These are phyloP conservation scores for Pythium brassicae DNA, from an alignment of 352 stramenopile species.

Conservation along the genomic window DNA sequence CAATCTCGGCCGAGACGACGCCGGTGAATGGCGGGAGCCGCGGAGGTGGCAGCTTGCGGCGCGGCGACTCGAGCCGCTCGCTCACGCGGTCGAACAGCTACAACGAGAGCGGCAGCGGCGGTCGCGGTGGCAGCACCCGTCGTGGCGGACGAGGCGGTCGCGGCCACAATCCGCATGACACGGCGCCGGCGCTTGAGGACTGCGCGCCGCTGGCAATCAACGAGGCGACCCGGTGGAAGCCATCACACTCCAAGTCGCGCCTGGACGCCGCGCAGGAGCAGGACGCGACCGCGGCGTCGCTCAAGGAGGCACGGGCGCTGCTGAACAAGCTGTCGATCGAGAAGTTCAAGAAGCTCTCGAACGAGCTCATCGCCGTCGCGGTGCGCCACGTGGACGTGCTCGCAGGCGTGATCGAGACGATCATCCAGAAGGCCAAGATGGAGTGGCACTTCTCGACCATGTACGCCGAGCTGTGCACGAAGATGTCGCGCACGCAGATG, in stretches of 20 bases:
- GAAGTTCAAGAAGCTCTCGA: constrained; percentile 95
- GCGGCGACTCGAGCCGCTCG: constrained; percentile 40
- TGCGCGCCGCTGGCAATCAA: constrained; percentile 72
- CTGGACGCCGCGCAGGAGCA: constrained; percentile 39
- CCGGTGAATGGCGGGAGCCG: not conserved
- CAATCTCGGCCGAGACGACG: constrained; percentile 5
- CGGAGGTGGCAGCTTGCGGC: constrained; percentile 22
- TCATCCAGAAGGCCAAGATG: constrained; percentile 94
- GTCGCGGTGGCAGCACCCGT: constrained; percentile 34
- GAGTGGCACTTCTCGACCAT: constrained; percentile 96
- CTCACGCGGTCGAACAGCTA: constrained; percentile 40
- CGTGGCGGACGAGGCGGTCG: constrained; percentile 35
- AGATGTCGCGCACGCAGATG: constrained; percentile 87
- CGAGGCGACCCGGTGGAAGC: constrained; percentile 82
- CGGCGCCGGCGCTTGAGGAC: constrained; percentile 53
- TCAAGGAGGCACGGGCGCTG: constrained; percentile 89
- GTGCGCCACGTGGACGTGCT: constrained; percentile 82
- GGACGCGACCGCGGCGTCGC: constrained; percentile 61
- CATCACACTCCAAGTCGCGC: constrained; percentile 53
- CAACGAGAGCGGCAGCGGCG: constrained; percentile 31
- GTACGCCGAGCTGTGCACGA: constrained; percentile 94
- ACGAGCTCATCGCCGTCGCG: constrained; percentile 88
- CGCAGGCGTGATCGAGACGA: constrained; percentile 88
- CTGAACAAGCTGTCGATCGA: constrained; percentile 97
- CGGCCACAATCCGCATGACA: constrained; percentile 36